Percentiles rank a stretch among this genome's conserved stretches.
Evolutionary conservation across 1,139 yeast genomes (phyloP).

Genomic region (Meyerozyma athensensis): DNA sequence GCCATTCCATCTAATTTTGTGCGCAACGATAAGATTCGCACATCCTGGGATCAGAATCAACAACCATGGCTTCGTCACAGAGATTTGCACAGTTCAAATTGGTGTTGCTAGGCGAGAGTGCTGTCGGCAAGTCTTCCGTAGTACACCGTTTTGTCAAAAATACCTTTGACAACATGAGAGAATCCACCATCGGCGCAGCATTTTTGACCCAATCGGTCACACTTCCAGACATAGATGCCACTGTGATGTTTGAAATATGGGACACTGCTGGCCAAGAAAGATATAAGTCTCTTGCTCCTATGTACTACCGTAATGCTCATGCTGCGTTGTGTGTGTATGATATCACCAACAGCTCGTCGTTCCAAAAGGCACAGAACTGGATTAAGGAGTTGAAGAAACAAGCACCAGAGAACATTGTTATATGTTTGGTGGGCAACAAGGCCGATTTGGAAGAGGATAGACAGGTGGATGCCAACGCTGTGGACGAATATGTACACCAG

Average conservation of each 20-base stretch:
- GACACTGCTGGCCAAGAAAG: constrained; percentile 53
- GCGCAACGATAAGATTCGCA: no score
- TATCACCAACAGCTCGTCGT: constrained; percentile 54
- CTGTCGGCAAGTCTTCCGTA: constrained; percentile 15
- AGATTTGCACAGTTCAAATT: constrained; percentile 12
- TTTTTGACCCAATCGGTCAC: constrained; percentile 78
- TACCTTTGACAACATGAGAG: constrained; percentile 89
- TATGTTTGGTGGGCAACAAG: constrained; percentile 71
- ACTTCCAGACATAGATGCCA: constrained; percentile 12
- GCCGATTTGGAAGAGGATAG: constrained; percentile 46
- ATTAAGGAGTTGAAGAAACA: constrained; percentile 90
- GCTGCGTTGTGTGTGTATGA: constrained; percentile 28
- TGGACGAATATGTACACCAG: constrained; percentile 29
- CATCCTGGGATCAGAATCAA: no score
- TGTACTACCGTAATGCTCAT: constrained; percentile 45
- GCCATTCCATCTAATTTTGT: no score
- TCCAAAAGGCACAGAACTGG: constrained; percentile 92
- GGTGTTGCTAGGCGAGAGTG: constrained; percentile 16
- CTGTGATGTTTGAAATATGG: constrained; percentile 43
- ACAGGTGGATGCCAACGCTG: constrained; percentile 30
- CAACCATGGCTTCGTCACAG: constrained; percentile 1
- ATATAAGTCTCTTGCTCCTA: constrained; percentile 44
- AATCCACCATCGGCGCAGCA: constrained; percentile 97
- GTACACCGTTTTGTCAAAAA: constrained; percentile 42
- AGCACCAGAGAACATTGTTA: constrained; percentile 78